Base-by-base conservation (phyloP, 306 rosid species). In the Hippophae tibetana region DNA sequence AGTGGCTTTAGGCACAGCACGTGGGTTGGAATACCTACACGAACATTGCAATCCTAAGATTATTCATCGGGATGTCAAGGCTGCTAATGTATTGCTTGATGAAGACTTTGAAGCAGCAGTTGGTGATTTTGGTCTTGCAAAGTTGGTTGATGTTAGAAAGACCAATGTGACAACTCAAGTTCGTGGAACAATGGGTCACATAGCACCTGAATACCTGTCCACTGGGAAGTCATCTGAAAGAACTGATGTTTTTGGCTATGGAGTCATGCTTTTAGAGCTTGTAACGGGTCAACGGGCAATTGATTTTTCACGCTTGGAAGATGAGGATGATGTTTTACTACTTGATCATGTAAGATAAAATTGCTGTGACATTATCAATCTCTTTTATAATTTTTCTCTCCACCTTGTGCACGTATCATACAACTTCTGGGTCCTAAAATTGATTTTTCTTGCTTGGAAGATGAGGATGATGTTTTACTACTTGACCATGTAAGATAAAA, bases 171-270 rank as follows among this genome's bases (percentile, higher is more conserved):
- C 99, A 59, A 93, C 99, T 69, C 95, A 93, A 82, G 89, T 93
- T 78, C 95, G 99, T 41, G 99, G 99, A 61, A 93, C 99, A 57
- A 88, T 93, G 99, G 99, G 99, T 63, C 99, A 93, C 82, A 93
- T 93, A 75, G 99, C 99, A 67, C 99, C 99, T 23, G 99, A 93
- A 65, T 93, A 93, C 76, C 64, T 93, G 84, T 88, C 99, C 49
- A 93, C 99, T 1, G 99, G 99, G 71, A 93, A 89, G 69, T 86
- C 99, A 56, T 93, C 99, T 9, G 99, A 84, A 71, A 88, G 97
- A 84, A 93, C 99, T 3, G 99, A 93, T 67, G 99, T 93, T 75
- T 93, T 93, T 66, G 99, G 99, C 54, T 93, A 93, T 43, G 99
- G 99, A 56, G 84, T 93, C 58, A 86, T 88, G 99, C 97, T 93